Base-by-base conservation (phyloP, 1,284 basidiomycete genomes). In the Trichosporon faecale region DNA sequence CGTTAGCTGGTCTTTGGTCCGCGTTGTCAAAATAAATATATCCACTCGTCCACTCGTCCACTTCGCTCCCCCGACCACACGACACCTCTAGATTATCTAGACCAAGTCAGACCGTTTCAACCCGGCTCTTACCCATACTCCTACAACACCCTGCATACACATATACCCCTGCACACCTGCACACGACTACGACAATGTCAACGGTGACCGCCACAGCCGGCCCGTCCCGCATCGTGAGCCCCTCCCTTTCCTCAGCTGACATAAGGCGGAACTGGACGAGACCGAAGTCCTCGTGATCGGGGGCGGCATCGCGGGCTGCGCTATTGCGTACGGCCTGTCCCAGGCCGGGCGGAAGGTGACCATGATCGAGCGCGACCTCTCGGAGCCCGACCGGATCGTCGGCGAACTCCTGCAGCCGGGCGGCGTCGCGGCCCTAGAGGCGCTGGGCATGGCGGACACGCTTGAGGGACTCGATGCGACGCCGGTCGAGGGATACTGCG, bases 341-440 rank as follows among this genome's bases (percentile, higher is more conserved):
- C 69, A 79, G 46, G 74, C 80, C 0, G 82, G 83, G 11, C 82
- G 85, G 11, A 72, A 88, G n/a, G 89, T 95, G 72, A 90, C 90
- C 23, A 84, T 96, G 2, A 85, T 97, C 71, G 94, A 97, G 84
- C 89, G 95, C 63, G 96, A 96, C 49, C 87, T 98, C 12, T 86
- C 90, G 0, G 91, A 95, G 82, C 96, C 97, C 0, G 94, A 98
- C 86, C 89, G 96, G 27, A 98, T 99, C 76, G 96, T 99, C 46
- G 96, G 97, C 44, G 97, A 99, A 84, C 89, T 99, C 1, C 86
- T 99, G 23, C 96, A 99, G 79, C 97, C 97, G 0, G 95, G 92
- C 0, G 97, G 97, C 5, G 90, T 95, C 23, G 86, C 87, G 3
- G 90, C 94, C 0, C 85, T 99, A 64, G 84, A 88, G 72, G 85